Conservation (phyloP, 352 stramenopile genomes). For the Pythium coloratum region DNA sequence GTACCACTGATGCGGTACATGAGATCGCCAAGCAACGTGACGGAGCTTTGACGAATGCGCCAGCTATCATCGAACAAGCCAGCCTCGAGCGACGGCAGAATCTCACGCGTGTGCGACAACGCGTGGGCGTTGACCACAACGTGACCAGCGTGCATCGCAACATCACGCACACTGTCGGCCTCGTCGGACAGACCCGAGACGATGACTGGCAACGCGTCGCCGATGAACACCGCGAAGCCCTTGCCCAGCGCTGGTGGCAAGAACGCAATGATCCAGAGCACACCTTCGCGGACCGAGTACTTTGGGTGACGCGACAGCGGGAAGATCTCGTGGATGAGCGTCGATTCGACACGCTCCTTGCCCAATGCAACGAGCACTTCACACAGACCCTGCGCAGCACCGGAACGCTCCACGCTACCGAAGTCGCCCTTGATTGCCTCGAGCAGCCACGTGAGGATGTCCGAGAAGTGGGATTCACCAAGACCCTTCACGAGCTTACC, state of each 20-base stretch:
- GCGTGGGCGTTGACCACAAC: constrained; percentile 98
- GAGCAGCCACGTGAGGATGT: constrained; percentile 97
- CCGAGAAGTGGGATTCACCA: constrained; percentile 94
- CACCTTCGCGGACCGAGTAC: constrained; percentile 95
- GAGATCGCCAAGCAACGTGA: constrained; percentile 94
- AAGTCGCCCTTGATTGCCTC: constrained; percentile 94
- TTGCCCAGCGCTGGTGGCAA: constrained; percentile 94
- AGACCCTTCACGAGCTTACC: constrained; percentile 95
- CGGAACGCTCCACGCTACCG: constrained; percentile 96
- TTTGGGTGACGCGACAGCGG: constrained; percentile 94
- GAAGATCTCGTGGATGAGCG: constrained; percentile 94
- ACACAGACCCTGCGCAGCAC: constrained; percentile 97
- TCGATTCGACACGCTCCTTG: constrained; percentile 69
- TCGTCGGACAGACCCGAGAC: constrained; percentile 98
- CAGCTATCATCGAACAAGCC: constrained; percentile 98
- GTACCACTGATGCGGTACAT: constrained; percentile 98
- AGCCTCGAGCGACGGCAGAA: constrained; percentile 96
- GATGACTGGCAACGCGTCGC: constrained; percentile 95
- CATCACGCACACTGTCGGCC: constrained; percentile 96
- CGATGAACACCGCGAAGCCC: constrained; percentile 93
- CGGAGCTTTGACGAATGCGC: constrained; percentile 97
- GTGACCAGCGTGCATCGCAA: constrained; percentile 96
- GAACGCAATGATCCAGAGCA: constrained; percentile 99
- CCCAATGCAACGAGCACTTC: constrained; percentile 92
- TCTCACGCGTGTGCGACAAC: constrained; percentile 95